phyloP scores from a whole-genome alignment of 140 eudicot genomes.

The Cichorium intybus region DNA sequence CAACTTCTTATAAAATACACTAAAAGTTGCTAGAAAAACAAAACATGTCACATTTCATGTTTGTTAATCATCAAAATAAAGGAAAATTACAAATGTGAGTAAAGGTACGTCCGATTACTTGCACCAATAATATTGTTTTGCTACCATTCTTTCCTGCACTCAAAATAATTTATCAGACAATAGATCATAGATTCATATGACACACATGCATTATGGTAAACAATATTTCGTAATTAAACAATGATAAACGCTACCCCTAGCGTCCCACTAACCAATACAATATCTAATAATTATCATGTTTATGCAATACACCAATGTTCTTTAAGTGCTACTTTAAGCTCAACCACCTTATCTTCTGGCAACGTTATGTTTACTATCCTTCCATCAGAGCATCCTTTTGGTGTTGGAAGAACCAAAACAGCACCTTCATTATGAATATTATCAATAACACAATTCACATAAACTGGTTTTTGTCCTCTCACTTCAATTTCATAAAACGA shows the following conservation, averaged over 20 bases:
- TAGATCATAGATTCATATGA: neutral
- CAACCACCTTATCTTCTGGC: slow-evolving; percentile 39
- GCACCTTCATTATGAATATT: slow-evolving; percentile 69
- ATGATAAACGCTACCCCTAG: no score
- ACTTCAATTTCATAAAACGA: slow-evolving; percentile 47
- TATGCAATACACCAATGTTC: slow-evolving; percentile 31
- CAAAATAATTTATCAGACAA: neutral
- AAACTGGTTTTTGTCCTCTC: slow-evolving; percentile 45
- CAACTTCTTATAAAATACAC: no score
- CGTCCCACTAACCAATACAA: neutral
- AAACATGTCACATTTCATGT: no score
- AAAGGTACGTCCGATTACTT: no score
- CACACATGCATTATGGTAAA: no score
- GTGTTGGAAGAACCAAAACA: slow-evolving; percentile 64
- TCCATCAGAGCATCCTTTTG: slow-evolving; percentile 23
- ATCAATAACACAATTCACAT: slow-evolving; percentile 48
- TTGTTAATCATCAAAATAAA: no score
- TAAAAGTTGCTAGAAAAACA: no score
- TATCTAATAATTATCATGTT: neutral
- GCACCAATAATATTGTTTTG: neutral
- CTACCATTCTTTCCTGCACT: neutral
- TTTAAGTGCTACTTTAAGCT: slow-evolving; percentile 37
- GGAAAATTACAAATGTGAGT: no score
- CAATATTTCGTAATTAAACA: no score
- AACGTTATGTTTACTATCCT: slow-evolving; percentile 38